Evolutionary conservation across 2,329 filamentous ascomycete genomes (phyloP).

Genomic region (Colletotrichum filicis): DNA sequence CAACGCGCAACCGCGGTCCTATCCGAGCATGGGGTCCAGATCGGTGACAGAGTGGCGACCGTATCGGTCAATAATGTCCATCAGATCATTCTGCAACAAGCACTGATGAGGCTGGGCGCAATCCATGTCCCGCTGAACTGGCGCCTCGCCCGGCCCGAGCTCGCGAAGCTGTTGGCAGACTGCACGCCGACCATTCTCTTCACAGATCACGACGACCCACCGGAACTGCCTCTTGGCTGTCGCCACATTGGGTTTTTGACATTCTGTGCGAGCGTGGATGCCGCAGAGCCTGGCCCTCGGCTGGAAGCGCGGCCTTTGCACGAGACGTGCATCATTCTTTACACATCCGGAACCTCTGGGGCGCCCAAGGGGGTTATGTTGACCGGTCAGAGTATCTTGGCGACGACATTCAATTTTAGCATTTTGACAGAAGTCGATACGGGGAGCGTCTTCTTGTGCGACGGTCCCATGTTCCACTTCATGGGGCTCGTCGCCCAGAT

Average conservation of each 20-base stretch:
- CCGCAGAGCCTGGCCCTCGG: background rate
- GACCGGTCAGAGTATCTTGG: slow-evolving; percentile 9
- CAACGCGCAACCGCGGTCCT: slow-evolving; percentile 22
- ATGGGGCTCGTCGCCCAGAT: slow-evolving; percentile 31
- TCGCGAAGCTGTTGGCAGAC: slow-evolving; percentile 16
- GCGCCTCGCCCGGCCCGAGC: slow-evolving; percentile 31
- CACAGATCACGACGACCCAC: slow-evolving; percentile 19
- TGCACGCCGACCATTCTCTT: slow-evolving; percentile 21
- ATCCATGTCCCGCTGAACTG: slow-evolving; percentile 30
- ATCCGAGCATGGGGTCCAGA: slow-evolving; percentile 3
- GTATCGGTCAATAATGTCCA: slow-evolving; percentile 24
- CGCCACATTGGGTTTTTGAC: slow-evolving; percentile 3
- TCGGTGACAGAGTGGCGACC: slow-evolving; percentile 27
- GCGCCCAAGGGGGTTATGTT: slow-evolving; percentile 23
- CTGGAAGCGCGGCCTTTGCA: background rate
- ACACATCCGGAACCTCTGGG: slow-evolving; percentile 29
- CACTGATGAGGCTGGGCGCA: slow-evolving; percentile 22
- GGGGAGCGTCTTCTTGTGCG: slow-evolving; percentile 28
- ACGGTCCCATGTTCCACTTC: slow-evolving; percentile 32
- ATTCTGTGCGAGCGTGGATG: background rate
- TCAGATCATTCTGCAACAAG: slow-evolving; percentile 33
- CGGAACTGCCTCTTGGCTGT: slow-evolving; percentile 13
- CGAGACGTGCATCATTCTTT: slow-evolving; percentile 25
- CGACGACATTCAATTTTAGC: slow-evolving; percentile 22
- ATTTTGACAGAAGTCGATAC: slow-evolving; percentile 22